phyloP scores from a whole-genome alignment of 2,329 filamentous ascomycete genomes.

The Colletotrichum neosansevieriae region DNA sequence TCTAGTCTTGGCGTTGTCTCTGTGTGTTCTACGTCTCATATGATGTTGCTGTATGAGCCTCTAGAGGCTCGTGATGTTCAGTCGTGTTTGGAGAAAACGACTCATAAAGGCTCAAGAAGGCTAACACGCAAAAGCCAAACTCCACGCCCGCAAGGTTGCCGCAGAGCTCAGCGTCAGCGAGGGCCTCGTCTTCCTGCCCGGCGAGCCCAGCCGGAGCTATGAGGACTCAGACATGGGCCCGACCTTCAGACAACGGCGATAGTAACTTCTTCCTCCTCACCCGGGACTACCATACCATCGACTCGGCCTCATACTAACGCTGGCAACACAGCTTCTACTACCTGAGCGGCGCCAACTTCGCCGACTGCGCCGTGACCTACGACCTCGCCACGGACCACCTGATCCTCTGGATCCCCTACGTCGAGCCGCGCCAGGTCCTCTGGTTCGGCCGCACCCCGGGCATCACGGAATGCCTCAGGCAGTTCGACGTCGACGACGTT shows the following conservation, averaged over 20 bases:
- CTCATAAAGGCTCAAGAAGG: neutral
- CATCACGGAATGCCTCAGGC: conserved; percentile 69
- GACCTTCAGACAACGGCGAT: conserved; percentile 68
- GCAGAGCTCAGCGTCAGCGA: conserved; percentile 60
- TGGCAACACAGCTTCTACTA: conserved; percentile 67
- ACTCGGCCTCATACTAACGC: neutral
- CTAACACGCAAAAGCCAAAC: conserved; percentile 58
- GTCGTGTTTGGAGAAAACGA: neutral
- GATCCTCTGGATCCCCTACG: conserved; percentile 79
- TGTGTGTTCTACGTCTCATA: neutral
- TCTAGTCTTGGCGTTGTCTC: neutral
- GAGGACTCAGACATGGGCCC: conserved; percentile 71
- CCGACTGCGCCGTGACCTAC: conserved; percentile 68
- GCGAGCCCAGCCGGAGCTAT: conserved; percentile 62
- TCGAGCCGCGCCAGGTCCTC: conserved; percentile 70
- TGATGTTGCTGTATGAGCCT: conserved; percentile 7
- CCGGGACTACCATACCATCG: neutral
- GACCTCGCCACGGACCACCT: conserved; percentile 71
- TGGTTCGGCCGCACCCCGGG: conserved; percentile 74
- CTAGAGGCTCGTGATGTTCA: neutral
- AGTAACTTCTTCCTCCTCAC: conserved; percentile 55
- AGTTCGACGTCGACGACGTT: conserved; percentile 79
- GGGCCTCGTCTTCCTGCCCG: conserved; percentile 69
- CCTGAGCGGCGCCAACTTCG: conserved; percentile 65
- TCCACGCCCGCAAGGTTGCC: conserved; percentile 68